Evolutionary conservation across 176 grass and related monocot genomes (phyloP), one percentile per base, ranked within the genome.

Genomic region (Paspalum notatum): DNA sequence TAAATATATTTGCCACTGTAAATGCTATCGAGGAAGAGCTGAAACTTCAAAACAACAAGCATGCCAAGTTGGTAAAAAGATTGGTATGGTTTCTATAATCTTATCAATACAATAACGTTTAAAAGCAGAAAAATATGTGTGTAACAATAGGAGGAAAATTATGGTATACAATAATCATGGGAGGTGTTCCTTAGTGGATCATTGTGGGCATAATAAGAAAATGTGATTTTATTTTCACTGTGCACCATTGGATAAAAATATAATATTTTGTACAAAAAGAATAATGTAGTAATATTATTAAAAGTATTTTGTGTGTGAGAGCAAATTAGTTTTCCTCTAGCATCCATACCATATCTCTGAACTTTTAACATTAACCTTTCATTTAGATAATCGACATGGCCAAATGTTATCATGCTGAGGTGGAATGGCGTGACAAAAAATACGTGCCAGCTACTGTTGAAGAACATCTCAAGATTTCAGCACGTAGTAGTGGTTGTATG

Each of bases 11-110:
- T 21, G 20, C 22, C 25, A 74, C 56, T 1, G 4, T 59, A 25
- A 51, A 78, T 12, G 57, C 71, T 38, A 74, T 88, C 8, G 85
- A 85, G 61, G 50, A 52, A 21, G 71, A 75, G 7, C 24, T 80
- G 5, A 80, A 69, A 46, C 64, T 80, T 80, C 64, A 68, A 44
- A 55, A 68, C 18, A 80, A 69, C 40, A 70, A 80, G 5, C 39
- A 80, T 21, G 65, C 16, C 4, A 52, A 70, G 21, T 46, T 57
- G 20, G 52, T 70, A 5, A 69, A 57, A 58, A n/a, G 25, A 70
- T 4, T 70, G 65, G 78, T 70, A 80, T 43, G 48, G n/a, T n/a
- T n/a, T n/a, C n/a, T n/a, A n/a, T n/a, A n/a, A n/a, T 21, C 6
- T 68, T 32, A 7, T 7, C 41, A 5, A 44, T 21, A 67, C 5